Base-by-base conservation (phyloP, 2,329 filamentous ascomycete genomes). In the Fusarium abutilonis region DNA sequence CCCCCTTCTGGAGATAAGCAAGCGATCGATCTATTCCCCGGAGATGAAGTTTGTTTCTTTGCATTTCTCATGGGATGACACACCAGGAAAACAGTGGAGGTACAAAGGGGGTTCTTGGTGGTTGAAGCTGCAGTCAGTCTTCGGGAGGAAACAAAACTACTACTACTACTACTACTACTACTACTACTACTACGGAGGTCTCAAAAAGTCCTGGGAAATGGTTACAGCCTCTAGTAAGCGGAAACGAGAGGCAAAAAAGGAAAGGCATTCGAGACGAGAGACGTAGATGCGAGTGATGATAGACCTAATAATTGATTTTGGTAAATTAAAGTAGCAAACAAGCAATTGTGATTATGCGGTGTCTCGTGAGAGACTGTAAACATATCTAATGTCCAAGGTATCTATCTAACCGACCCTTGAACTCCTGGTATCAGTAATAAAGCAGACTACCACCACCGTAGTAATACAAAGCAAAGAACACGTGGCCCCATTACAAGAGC, bases 341-440 rank as follows among this genome's bases (percentile, higher is more conserved):
- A 48, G 21, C 9, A 28, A 38, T 23, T 39, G 21, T 60, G 42
- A 44, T 49, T 38, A 3, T 17, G n/a, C 13, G 13, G 14, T 15
- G 21, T 28, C 56, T 60, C 49, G 38, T 28, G 56, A 55, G 53
- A 53, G 56, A 23, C 13, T 53, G 14, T 26, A 26, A 17, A 19
- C 19, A 42, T 40, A 11, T 35, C 14, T 14, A n/a, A 23, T n/a
- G 10, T 43, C 28, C 34, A 40, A 45, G 36, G 48, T 13, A 15
- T 14, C 36, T 14, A 38, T 4, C 19, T 19, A 19, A 19, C 17
- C 36, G 15, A 19, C 45, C 41, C 54, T 5, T 4, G 19, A 60
- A 60, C 55, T 60, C 48, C 50, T 42, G 56, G 48, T 60, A 60
- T 60, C 29, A 28, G 21, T 36, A 28, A n/a, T 10, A 60, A 58